These are phyloP conservation scores for Trichoderma sp. DNA, from an alignment of 2,329 filamentous ascomycete species.

Conservation along the genomic window DNA sequence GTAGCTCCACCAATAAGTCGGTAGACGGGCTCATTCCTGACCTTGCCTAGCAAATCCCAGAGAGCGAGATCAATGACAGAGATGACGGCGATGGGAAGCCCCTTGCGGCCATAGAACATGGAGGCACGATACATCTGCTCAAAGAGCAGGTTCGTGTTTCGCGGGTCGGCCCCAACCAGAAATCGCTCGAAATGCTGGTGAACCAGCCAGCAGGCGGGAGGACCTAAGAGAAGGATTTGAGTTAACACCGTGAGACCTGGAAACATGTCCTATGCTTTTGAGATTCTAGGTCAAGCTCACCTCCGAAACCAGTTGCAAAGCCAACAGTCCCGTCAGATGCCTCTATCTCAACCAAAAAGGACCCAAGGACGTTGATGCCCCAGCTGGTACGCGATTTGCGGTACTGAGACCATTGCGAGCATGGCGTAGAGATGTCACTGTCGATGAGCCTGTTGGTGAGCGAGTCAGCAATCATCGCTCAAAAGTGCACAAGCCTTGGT, in stretches of 20 bases:
- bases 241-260: background rate
- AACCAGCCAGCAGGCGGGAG: constrained; percentile 89
- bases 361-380: constrained; percentile 94
- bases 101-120: constrained; percentile 96
- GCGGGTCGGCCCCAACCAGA: constrained; percentile 80
- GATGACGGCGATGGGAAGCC: constrained; percentile 83
- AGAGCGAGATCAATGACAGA: constrained; percentile 90
- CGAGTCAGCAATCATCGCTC: background rate
- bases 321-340: constrained; percentile 87
- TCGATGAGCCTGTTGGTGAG: constrained; percentile 72
- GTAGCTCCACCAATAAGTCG: constrained; percentile 92
- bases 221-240: constrained; percentile 45
- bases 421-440: constrained; percentile 82
- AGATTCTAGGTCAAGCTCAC: constrained; percentile 33
- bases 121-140: constrained; percentile 95
- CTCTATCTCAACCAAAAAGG: constrained; percentile 87
- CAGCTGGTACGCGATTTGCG: constrained; percentile 83
- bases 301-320: constrained; percentile 91
- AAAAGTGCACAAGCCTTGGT: background rate
- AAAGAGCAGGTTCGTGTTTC: constrained; percentile 87
- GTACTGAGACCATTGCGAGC: constrained; percentile 72
- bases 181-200: constrained; percentile 93
- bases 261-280: background rate
- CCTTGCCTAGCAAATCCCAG: constrained; percentile 89
- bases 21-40: constrained; percentile 90